A percentile compares a stretch with the other conserved stretches of the same genome.
Evolutionary conservation across 768 basidiomycete genomes (phyloP).

Genomic region (Lepiota subincarnata): DNA sequence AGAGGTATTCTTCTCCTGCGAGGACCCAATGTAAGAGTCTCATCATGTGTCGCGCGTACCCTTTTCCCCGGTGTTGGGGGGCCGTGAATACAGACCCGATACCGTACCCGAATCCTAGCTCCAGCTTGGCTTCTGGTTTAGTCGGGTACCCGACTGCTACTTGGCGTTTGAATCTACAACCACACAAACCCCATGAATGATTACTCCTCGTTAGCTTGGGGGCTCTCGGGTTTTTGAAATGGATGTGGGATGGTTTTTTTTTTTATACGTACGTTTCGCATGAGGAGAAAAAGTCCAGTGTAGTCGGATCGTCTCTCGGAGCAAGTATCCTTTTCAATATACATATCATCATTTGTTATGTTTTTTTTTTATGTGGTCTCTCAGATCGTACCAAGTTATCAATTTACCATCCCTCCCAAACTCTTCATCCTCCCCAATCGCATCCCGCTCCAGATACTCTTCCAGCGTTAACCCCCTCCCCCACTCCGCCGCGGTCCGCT

Average conservation of each 20-base stretch:
- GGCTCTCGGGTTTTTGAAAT: neutral
- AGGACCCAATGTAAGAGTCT: constrained; percentile 47
- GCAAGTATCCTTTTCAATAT: constrained; percentile 50
- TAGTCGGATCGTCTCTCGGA: constrained; percentile 43
- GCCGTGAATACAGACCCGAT: constrained; percentile 59
- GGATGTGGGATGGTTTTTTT: neutral
- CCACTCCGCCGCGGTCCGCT: constrained; percentile 33
- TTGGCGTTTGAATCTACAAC: constrained; percentile 25
- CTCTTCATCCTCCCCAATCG: constrained; percentile 34
- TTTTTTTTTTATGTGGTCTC: neutral
- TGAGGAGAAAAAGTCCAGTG: constrained; percentile 53
- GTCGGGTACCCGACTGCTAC: constrained; percentile 22
- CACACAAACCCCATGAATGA: neutral
- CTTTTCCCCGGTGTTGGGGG: constrained; percentile 41
- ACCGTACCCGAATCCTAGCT: constrained; percentile 42
- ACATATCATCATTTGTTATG: neutral
- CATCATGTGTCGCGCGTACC: constrained; percentile 65
- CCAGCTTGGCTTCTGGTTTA: constrained; percentile 9
- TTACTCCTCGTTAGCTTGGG: neutral
- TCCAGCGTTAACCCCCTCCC: constrained; percentile 37
- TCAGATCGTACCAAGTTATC: constrained; percentile 41
- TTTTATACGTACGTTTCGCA: constrained; percentile 58
- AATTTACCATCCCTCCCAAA: constrained; percentile 42
- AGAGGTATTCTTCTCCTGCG: constrained; percentile 16
- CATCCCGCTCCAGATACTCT: constrained; percentile 42